Percentiles rank a stretch among this genome's conserved stretches.
These are phyloP conservation scores for Ophiocordyceps camponoti-leonardi DNA, from an alignment of 2,329 filamentous ascomycete genomes.

Conservation along the genomic window DNA sequence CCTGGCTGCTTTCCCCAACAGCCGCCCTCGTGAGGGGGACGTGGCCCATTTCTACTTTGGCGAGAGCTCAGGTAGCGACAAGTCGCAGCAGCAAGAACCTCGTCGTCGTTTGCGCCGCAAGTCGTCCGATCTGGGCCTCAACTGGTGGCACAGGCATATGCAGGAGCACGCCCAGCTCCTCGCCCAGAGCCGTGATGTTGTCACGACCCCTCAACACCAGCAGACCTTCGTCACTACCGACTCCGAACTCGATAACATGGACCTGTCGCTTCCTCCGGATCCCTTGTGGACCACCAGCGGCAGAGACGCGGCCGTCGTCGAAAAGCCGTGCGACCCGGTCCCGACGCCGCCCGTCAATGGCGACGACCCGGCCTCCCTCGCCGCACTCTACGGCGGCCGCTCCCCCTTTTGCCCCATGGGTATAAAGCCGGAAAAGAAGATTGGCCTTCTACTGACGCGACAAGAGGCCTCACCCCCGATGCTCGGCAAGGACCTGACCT, in stretches of 20 bases:
- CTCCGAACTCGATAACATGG: conserved; percentile 26
- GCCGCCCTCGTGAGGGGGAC: conserved; percentile 49
- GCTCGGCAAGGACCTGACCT: conserved; percentile 66
- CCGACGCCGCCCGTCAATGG: conserved; percentile 9
- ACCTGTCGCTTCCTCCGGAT: conserved; percentile 20
- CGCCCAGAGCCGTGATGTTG: conserved; percentile 25
- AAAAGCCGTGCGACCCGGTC: conserved; percentile 5
- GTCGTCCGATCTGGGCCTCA: conserved; percentile 43
- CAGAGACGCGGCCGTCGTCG: conserved; percentile 5
- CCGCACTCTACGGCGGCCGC: not conserved
- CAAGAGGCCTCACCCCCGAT: conserved; percentile 59
- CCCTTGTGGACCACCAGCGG: conserved; percentile 23
- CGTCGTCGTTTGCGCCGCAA: conserved; percentile 28
- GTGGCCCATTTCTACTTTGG: conserved; percentile 56
- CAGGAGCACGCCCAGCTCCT: conserved; percentile 56
- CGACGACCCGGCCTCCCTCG: not conserved
- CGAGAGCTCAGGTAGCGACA: conserved; percentile 43
- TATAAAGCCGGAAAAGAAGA: conserved; percentile 18
- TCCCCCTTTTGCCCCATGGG: conserved; percentile 23
- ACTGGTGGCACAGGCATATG: conserved; percentile 69
- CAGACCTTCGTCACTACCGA: conserved; percentile 16
- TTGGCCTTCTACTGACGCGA: conserved; percentile 27
- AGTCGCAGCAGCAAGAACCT: conserved; percentile 19
- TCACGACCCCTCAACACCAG: conserved; percentile 7
- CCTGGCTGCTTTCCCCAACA: conserved; percentile 60